Evolutionary conservation across 2,329 filamentous ascomycete species (phyloP).

Genomic region (Hypoxylon sp.): DNA sequence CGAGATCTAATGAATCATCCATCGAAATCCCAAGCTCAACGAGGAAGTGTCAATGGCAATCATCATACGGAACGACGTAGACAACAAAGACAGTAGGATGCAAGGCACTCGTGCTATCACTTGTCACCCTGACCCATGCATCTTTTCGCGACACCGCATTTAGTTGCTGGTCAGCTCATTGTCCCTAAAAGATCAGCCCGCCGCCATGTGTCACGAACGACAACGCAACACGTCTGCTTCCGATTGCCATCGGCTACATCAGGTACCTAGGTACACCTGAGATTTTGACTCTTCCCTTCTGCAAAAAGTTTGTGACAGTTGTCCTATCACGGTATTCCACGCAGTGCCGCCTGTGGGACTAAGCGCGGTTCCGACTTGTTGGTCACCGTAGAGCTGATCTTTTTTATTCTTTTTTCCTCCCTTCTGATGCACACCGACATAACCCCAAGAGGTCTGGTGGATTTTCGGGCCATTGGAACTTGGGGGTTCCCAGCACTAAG

Average conservation of each 20-base stretch:
- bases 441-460: slow-evolving; percentile 19
- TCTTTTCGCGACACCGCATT: neutral
- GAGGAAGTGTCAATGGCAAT: slow-evolving; percentile 30
- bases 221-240: slow-evolving; percentile 37
- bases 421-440: slow-evolving; percentile 31
- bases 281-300: slow-evolving; percentile 11
- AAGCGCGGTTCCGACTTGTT: slow-evolving; percentile 7
- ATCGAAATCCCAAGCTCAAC: slow-evolving; percentile 24
- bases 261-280: slow-evolving; percentile 1
- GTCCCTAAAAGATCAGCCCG: slow-evolving; percentile 6
- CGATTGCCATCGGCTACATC: slow-evolving; percentile 14
- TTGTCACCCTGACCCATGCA: neutral
- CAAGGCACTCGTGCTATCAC: slow-evolving; percentile 11
- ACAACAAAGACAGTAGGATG: slow-evolving; percentile 6
- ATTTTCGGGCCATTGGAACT: slow-evolving; percentile 15
- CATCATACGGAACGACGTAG: slow-evolving; percentile 9
- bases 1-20: slow-evolving; percentile 24
- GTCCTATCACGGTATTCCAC: slow-evolving; percentile 41
- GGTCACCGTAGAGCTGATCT: slow-evolving; percentile 24
- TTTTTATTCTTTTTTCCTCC: slow-evolving; percentile 7
- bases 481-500: neutral
- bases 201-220: slow-evolving; percentile 42
- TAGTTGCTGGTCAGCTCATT: slow-evolving; percentile 1
- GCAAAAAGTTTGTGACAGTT: slow-evolving; percentile 7
- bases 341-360: slow-evolving; percentile 27